Percentiles rank a stretch among this genome's conserved stretches.
Conservation (phyloP, 176 grass and related monocot species). For the Avena sativa region DNA sequence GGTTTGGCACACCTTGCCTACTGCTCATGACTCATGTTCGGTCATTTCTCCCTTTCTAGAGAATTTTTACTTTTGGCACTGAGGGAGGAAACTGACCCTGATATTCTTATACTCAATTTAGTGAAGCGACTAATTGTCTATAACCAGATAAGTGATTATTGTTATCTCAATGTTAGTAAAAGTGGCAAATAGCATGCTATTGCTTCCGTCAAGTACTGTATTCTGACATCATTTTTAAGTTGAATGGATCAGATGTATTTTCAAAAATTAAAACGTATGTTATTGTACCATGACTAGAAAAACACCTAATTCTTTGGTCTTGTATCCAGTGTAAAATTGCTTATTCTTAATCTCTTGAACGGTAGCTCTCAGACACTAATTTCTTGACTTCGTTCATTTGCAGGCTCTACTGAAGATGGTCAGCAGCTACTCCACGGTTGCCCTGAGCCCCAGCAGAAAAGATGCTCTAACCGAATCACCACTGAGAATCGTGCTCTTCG, state of each 20-base stretch:
- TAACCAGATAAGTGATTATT: neutral
- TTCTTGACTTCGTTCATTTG: neutral
- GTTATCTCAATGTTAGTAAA: neutral
- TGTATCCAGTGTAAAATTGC: neutral
- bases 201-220: neutral
- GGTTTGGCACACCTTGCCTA: constrained; percentile 45
- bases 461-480: constrained; percentile 78
- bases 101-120: neutral
- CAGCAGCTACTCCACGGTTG: constrained; percentile 66
- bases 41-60: neutral
- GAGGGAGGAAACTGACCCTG: neutral
- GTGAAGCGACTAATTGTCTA: constrained; percentile 24
- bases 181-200: neutral
- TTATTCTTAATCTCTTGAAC: neutral
- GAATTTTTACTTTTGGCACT: neutral
- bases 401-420: constrained; percentile 89
- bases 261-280: neutral
- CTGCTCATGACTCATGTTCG: constrained; percentile 4
- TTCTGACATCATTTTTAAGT: neutral
- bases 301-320: neutral
- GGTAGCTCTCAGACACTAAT: neutral
- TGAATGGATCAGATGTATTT: neutral
- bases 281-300: constrained; percentile 1
- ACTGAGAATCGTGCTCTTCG: constrained; percentile 81
- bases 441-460: constrained; percentile 76